Conservation (phyloP, 192 early-diverging fungal genomes). For the Umbelopsis ramanniana region DNA sequence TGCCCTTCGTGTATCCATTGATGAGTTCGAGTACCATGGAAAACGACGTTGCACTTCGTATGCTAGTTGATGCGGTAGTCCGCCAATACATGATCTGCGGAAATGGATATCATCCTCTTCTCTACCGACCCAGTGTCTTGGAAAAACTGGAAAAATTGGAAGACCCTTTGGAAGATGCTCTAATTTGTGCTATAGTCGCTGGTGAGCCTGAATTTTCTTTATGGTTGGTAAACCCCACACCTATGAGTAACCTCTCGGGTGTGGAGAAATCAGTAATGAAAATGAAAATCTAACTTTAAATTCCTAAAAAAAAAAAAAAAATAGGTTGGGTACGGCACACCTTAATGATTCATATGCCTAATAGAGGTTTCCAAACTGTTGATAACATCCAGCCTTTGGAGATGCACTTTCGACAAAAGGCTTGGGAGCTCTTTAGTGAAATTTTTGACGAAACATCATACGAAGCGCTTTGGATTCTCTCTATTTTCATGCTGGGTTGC, state of each 20-base stretch:
- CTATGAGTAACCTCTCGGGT: not conserved
- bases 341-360: conserved; percentile 18
- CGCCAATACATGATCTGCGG: conserved; percentile 25
- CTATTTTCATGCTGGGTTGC: conserved; percentile 10
- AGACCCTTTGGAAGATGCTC: conserved; percentile 11
- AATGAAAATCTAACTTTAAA: too few species aligned
- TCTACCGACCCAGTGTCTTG: not conserved
- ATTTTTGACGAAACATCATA: conserved; percentile 19
- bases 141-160: conserved; percentile 1
- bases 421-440: conserved; percentile 26
- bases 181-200: conserved; percentile 19
- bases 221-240: not conserved
- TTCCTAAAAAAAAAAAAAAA: too few species aligned
- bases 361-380: not conserved
- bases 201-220: not conserved
- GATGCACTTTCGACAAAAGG: conserved; percentile 22
- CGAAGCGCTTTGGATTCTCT: conserved; percentile 19
- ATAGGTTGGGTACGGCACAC: conserved; percentile 27
- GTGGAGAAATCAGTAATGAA: not conserved
- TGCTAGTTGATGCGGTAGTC: conserved; percentile 4
- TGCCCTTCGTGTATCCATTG: conserved; percentile 12
- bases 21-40: conserved; percentile 1
- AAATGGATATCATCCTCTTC: conserved; percentile 18
- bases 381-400: conserved; percentile 21
- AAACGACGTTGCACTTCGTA: not conserved